Conservation (phyloP, 208 protist species). For the Tritrichomonas musculus region DNA sequence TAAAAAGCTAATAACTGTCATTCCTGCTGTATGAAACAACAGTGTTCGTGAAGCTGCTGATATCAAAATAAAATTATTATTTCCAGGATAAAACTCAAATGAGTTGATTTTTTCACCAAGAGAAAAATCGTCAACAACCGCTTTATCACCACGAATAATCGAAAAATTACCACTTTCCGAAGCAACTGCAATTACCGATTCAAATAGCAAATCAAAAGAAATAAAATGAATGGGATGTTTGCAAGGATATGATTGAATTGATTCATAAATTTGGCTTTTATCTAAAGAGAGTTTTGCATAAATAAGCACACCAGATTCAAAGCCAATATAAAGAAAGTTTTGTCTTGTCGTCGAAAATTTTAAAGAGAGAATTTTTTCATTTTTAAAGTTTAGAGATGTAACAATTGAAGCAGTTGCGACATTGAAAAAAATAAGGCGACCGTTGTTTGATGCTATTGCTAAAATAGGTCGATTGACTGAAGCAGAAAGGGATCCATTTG, state of each 20-base stretch:
- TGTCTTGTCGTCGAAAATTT: neutral
- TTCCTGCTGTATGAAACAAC: too few species aligned
- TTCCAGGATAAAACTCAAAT: too few species aligned
- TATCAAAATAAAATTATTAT: too few species aligned
- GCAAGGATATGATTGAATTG: neutral
- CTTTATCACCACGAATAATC: neutral
- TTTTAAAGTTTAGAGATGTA: neutral
- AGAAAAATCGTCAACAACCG: neutral
- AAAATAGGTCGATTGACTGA: neutral
- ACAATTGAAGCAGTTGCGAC: neutral
- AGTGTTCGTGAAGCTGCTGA: too few species aligned
- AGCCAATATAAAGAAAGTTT: neutral
- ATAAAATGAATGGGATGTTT: neutral
- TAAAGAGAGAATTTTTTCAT: neutral
- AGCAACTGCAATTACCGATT: neutral
- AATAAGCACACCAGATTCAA: neutral
- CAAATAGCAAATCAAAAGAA: neutral
- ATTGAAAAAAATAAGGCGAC: neutral
- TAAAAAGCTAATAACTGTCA: too few species aligned
- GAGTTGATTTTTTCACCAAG: too few species aligned
- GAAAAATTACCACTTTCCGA: neutral
- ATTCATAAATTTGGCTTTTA: too few species aligned
- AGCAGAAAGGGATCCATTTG: neutral
- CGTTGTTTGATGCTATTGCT: neutral
- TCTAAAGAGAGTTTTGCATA: too few species aligned